A percentile compares a stretch with the other conserved stretches of the same genome.
phyloP scores from a whole-genome alignment of 2,329 filamentous ascomycete genomes.

The Onygena corvina region DNA sequence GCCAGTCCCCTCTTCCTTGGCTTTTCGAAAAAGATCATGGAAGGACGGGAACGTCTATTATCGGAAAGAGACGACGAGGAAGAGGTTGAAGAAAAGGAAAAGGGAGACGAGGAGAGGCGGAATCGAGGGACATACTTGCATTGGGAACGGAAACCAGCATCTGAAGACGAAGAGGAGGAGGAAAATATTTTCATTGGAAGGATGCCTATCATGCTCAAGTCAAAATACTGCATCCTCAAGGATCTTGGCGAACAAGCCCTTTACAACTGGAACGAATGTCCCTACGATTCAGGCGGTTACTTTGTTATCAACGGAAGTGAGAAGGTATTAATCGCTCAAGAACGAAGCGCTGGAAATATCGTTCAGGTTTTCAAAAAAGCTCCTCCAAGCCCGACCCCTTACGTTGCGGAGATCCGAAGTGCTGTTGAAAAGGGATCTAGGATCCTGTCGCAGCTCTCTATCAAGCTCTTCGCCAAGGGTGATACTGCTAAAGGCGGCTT shows the following conservation, averaged over 20 bases:
- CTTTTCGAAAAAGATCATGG: conserved; percentile 71
- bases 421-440: conserved; percentile 92
- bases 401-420: conserved; percentile 90
- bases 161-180: conserved; percentile 45
- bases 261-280: conserved; percentile 88
- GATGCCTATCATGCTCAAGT: conserved; percentile 96
- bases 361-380: conserved; percentile 99
- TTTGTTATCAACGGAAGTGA: conserved; percentile 99
- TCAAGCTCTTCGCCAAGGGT: conserved; percentile 82
- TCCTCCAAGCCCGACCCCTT: conserved; percentile 78
- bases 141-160: conserved; percentile 37
- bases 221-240: conserved; percentile 82
- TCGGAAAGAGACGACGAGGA: conserved; percentile 53
- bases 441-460: conserved; percentile 79
- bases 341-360: conserved; percentile 94
- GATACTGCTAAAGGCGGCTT: conserved; percentile 67
- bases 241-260: conserved; percentile 73
- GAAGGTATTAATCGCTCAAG: conserved; percentile 95
- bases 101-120: conserved; percentile 41
- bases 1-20: conserved; percentile 81
- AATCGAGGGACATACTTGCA: conserved; percentile 33
- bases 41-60: conserved; percentile 65
- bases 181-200: conserved; percentile 85
- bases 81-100: conserved; percentile 31
- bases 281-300: conserved; percentile 95